Conservation (phyloP, 2,329 filamentous ascomycete genomes). For the Orbilia ellipsospora region DNA sequence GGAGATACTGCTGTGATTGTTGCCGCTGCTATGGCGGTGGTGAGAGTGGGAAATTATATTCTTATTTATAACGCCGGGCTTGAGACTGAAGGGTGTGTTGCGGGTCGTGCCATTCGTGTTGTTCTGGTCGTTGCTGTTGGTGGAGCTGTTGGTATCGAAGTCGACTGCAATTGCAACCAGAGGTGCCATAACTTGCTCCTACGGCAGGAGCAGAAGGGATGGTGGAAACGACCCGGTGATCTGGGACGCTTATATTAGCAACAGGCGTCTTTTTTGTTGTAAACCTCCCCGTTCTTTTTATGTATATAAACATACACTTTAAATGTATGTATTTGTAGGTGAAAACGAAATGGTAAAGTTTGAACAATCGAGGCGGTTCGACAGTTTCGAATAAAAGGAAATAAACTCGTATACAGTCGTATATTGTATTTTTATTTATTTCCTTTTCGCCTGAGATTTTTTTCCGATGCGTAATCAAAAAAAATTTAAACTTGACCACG, state of each 20-base stretch:
- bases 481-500: too few relatives aligned
- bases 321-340: not conserved
- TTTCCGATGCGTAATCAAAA: too few relatives aligned
- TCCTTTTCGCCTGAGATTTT: too few relatives aligned
- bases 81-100: slow-evolving; percentile 26
- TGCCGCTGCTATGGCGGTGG: not conserved
- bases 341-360: not conserved
- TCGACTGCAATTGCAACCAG: slow-evolving; percentile 45
- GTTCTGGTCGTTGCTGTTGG: slow-evolving; percentile 15
- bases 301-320: not conserved
- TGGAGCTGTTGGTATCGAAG: slow-evolving; percentile 29
- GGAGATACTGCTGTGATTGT: slow-evolving; percentile 5
- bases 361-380: too few relatives aligned
- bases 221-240: slow-evolving; percentile 8
- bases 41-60: too few relatives aligned
- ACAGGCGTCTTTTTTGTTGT: not conserved
- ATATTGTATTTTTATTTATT: too few relatives aligned
- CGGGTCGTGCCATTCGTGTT: slow-evolving; percentile 47
- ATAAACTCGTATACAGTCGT: too few relatives aligned
- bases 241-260: slow-evolving; percentile 19
- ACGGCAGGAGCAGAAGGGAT: slow-evolving; percentile 27
- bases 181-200: slow-evolving; percentile 49
- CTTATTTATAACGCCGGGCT: slow-evolving; percentile 13
- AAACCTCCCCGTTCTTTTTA: not conserved
- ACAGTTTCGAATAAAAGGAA: too few relatives aligned